phyloP scores from a whole-genome alignment of 768 basidiomycete genomes.

The Hypsizygus marmoreus region DNA sequence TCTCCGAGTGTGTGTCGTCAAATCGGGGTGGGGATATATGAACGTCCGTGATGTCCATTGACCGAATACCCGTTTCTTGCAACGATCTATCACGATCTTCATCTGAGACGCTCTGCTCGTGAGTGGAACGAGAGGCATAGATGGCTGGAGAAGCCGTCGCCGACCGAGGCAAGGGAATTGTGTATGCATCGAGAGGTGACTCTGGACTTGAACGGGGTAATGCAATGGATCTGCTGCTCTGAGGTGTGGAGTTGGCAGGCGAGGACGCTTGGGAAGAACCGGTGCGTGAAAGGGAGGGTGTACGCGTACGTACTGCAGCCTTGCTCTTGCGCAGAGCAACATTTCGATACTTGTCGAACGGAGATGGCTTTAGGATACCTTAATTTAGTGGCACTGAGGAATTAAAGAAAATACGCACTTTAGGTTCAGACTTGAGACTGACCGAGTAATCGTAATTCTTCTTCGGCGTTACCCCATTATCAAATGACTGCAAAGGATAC shows the following conservation, averaged over 20 bases:
- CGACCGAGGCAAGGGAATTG: conserved; percentile 55
- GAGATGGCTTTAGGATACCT: conserved; percentile 50
- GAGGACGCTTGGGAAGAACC: conserved; percentile 61
- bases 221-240: conserved; percentile 49
- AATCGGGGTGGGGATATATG: conserved; percentile 44
- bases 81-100: conserved; percentile 31
- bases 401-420: conserved; percentile 38
- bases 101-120: conserved; percentile 10
- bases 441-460: conserved; percentile 60
- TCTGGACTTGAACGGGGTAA: conserved; percentile 38
- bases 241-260: conserved; percentile 64
- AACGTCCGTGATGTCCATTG: conserved; percentile 58
- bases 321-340: conserved; percentile 59
- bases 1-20: conserved; percentile 6
- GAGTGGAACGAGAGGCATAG: conserved; percentile 24
- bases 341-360: conserved; percentile 64
- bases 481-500: conserved; percentile 34
- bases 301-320: conserved; percentile 52
- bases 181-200: conserved; percentile 49
- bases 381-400: not conserved
- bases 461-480: conserved; percentile 45
- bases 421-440: conserved; percentile 61
- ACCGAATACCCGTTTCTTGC: conserved; percentile 36
- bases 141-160: conserved; percentile 50
- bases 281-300: conserved; percentile 68